phyloP scores from a whole-genome alignment of 2,329 filamentous ascomycete genomes.

The Pezicula neosporulosa region DNA sequence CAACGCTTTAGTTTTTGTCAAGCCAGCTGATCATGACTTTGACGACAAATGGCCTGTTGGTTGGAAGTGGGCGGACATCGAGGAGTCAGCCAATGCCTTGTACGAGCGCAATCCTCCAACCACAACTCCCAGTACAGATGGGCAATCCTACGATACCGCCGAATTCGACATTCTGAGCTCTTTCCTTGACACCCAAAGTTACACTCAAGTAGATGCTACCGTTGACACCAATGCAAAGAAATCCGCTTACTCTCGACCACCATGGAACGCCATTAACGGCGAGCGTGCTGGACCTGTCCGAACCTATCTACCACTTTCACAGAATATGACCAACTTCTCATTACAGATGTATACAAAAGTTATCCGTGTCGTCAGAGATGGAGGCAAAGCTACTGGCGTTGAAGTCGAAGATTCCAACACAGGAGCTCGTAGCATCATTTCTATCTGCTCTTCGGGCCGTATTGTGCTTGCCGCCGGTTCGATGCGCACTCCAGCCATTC shows the following conservation, averaged over 20 bases:
- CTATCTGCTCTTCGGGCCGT: neutral
- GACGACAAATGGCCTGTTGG: slow-evolving; percentile 61
- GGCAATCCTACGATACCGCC: slow-evolving; percentile 58
- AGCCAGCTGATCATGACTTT: slow-evolving; percentile 59
- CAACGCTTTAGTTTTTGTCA: slow-evolving; percentile 64
- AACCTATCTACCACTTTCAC: slow-evolving; percentile 62
- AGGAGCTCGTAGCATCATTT: slow-evolving; percentile 25
- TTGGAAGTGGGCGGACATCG: slow-evolving; percentile 63
- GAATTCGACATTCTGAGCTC: slow-evolving; percentile 57
- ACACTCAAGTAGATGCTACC: slow-evolving; percentile 36
- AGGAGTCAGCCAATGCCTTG: slow-evolving; percentile 51
- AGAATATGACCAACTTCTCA: slow-evolving; percentile 56
- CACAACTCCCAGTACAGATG: slow-evolving; percentile 58
- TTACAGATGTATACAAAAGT: slow-evolving; percentile 61
- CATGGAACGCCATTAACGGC: slow-evolving; percentile 60
- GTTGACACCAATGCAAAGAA: slow-evolving; percentile 57
- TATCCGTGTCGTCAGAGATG: slow-evolving; percentile 56
- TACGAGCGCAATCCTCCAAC: slow-evolving; percentile 67
- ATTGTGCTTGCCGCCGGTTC: slow-evolving; percentile 11
- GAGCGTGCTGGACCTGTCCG: slow-evolving; percentile 64
- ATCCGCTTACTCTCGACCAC: slow-evolving; percentile 55
- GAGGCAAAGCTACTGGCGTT: slow-evolving; percentile 58
- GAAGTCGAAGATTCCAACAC: slow-evolving; percentile 36
- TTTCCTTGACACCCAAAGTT: slow-evolving; percentile 44
- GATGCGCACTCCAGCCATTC: slow-evolving; percentile 8